Evolutionary conservation across 1,284 basidiomycete genomes (phyloP).

Genomic region (Trichosporon asahii): DNA sequence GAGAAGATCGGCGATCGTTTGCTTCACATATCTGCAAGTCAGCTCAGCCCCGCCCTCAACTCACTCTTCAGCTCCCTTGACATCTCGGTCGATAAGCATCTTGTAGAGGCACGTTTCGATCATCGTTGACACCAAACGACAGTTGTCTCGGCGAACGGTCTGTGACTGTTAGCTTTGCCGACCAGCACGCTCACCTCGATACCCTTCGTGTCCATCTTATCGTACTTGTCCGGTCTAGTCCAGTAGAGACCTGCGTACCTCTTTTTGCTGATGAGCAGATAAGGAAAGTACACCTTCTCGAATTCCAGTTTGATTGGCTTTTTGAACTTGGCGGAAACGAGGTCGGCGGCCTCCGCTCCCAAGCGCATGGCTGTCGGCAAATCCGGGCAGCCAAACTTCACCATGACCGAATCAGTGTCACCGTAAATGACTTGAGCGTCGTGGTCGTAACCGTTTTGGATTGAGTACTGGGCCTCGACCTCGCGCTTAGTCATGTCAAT

Average conservation of each 20-base stretch:
- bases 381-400: slow-evolving; percentile 85
- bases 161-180: slow-evolving; percentile 42
- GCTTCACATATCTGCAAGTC: slow-evolving; percentile 74
- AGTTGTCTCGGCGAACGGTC: slow-evolving; percentile 96
- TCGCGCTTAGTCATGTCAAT: slow-evolving; percentile 90
- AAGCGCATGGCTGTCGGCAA: slow-evolving; percentile 79
- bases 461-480: slow-evolving; percentile 81
- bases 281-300: slow-evolving; percentile 97
- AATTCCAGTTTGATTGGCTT: slow-evolving; percentile 97
- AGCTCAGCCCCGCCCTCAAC: slow-evolving; percentile 32
- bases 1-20: slow-evolving; percentile 82
- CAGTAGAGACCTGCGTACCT: slow-evolving; percentile 94
- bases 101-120: slow-evolving; percentile 96
- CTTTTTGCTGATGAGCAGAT: slow-evolving; percentile 94
- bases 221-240: slow-evolving; percentile 87
- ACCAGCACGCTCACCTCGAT: slow-evolving; percentile 68
- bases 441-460: slow-evolving; percentile 77
- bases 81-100: slow-evolving; percentile 90
- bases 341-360: slow-evolving; percentile 86
- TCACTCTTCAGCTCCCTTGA: slow-evolving; percentile 84
- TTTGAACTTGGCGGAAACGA: slow-evolving; percentile 87
- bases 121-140: slow-evolving; percentile 88
- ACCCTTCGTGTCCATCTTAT: slow-evolving; percentile 98
- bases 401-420: slow-evolving; percentile 98
- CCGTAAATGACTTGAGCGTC: slow-evolving; percentile 93